Percentiles rank a stretch among this genome's conserved stretches.
Evolutionary conservation across 192 early-diverging fungal species (phyloP).

Genomic region (Neocallimastix lanati): DNA sequence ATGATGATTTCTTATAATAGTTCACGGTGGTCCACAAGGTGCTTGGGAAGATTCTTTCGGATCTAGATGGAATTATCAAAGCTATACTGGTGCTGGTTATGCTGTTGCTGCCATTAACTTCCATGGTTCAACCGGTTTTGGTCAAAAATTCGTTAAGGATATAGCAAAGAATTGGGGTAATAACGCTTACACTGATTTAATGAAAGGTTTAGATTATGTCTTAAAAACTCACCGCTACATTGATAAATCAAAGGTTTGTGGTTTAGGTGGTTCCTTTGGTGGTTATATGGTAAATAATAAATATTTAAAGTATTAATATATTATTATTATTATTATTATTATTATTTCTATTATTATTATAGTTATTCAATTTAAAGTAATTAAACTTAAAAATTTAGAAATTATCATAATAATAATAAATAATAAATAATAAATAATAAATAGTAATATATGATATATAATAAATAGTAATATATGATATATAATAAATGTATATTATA

Average conservation of each 20-base stretch:
- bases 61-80: conserved; percentile 17
- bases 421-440: too few relatives aligned
- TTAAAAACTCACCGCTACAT: conserved; percentile 20
- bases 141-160: conserved; percentile 49
- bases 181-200: conserved; percentile 52
- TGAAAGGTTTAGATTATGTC: conserved; percentile 47
- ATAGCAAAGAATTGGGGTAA: conserved; percentile 55
- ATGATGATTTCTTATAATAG: too few relatives aligned
- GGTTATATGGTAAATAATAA: conserved; percentile 70
- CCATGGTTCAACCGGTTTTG: conserved; percentile 62
- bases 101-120: too few relatives aligned
- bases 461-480: too few relatives aligned
- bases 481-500: too few relatives aligned
- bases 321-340: too few relatives aligned
- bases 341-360: too few relatives aligned
- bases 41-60: conserved; percentile 25
- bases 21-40: conserved; percentile 71
- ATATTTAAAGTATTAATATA: too few relatives aligned
- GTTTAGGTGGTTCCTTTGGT: conserved; percentile 56
- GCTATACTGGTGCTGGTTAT: conserved; percentile 49
- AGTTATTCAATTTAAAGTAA: too few relatives aligned
- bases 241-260: conserved; percentile 33
- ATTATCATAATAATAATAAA: too few relatives aligned
- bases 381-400: too few relatives aligned
- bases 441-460: too few relatives aligned